These are phyloP conservation scores for Xylaria arbuscula DNA, from an alignment of 2,329 filamentous ascomycete species.

Conservation along the genomic window DNA sequence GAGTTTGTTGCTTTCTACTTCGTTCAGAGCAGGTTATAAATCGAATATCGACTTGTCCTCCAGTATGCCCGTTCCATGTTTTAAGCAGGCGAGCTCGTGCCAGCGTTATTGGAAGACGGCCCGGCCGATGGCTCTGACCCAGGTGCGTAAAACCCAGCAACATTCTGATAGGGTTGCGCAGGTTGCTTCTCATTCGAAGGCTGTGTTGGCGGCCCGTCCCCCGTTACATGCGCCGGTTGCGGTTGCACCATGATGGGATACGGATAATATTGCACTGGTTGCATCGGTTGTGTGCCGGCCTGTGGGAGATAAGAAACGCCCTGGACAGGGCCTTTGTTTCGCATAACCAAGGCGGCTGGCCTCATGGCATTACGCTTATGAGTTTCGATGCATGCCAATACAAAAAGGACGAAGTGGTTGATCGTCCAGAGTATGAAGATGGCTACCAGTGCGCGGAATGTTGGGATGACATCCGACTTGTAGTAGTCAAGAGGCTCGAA, in stretches of 20 bases:
- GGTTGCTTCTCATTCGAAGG: conserved; percentile 21
- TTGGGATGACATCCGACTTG: conserved; percentile 37
- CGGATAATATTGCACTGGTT: conserved; percentile 37
- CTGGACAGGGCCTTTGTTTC: conserved; percentile 19
- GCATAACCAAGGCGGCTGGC: conserved; percentile 40
- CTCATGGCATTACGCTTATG: conserved; percentile 46
- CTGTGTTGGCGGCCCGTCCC: conserved; percentile 16
- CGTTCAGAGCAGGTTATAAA: neutral
- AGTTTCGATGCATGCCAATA: conserved; percentile 49
- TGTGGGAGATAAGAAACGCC: conserved; percentile 40
- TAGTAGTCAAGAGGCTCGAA: conserved; percentile 23
- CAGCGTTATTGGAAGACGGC: neutral
- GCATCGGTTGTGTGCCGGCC: conserved; percentile 30
- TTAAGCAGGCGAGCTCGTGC: neutral
- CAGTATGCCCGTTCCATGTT: neutral
- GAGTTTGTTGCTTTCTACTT: neutral
- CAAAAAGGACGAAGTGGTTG: conserved; percentile 85
- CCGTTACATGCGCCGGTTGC: conserved; percentile 29
- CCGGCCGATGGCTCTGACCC: conserved; percentile 10
- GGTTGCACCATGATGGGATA: conserved; percentile 42
- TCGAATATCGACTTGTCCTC: neutral
- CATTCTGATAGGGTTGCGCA: conserved; percentile 53
- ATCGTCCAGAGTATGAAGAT: conserved; percentile 81
- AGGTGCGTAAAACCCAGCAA: conserved; percentile 46
- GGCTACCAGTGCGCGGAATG: conserved; percentile 68